Percentiles rank a stretch among this genome's conserved stretches.
Evolutionary conservation across 305 asterid species (phyloP).

Genomic region (Lippia alba): DNA sequence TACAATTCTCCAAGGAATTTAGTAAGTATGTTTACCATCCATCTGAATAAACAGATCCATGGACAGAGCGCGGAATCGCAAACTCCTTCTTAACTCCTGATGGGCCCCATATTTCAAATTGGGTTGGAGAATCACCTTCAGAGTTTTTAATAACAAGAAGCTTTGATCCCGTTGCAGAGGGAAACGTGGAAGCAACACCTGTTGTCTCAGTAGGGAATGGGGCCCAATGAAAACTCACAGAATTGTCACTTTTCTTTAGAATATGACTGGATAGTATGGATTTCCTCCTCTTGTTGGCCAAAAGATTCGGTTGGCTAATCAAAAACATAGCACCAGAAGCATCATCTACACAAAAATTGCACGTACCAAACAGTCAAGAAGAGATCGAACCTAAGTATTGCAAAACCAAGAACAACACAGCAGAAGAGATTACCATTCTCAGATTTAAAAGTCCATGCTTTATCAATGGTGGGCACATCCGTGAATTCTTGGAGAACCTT

Average conservation of each 20-base stretch:
- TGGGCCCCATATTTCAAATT: conserved; percentile 84
- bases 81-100: conserved; percentile 75
- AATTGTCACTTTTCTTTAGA: conserved; percentile 41
- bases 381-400: conserved; percentile 7
- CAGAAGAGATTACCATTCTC: conserved; percentile 50
- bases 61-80: conserved; percentile 69
- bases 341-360: conserved; percentile 45
- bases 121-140: conserved; percentile 83
- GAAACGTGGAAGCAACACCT: conserved; percentile 67
- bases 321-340: conserved; percentile 76
- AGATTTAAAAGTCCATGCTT: conserved; percentile 85
- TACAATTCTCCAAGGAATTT: conserved; percentile 11
- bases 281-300: conserved; percentile 79
- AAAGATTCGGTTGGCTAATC: conserved; percentile 72
- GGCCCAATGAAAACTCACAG: conserved; percentile 71
- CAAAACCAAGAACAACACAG: neutral
- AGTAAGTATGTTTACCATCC: conserved; percentile 72
- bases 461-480: conserved; percentile 73
- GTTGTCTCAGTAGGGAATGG: conserved; percentile 87
- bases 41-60: conserved; percentile 81
- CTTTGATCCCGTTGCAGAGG: conserved; percentile 92
- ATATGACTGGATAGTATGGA: conserved; percentile 70
- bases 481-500: conserved; percentile 70
- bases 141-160: conserved; percentile 72
- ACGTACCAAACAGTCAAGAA: conserved; percentile 14